Evolutionary conservation across 371 early-diverging fungal genomes (phyloP).

Genomic region (Synchytrium microbalum): DNA sequence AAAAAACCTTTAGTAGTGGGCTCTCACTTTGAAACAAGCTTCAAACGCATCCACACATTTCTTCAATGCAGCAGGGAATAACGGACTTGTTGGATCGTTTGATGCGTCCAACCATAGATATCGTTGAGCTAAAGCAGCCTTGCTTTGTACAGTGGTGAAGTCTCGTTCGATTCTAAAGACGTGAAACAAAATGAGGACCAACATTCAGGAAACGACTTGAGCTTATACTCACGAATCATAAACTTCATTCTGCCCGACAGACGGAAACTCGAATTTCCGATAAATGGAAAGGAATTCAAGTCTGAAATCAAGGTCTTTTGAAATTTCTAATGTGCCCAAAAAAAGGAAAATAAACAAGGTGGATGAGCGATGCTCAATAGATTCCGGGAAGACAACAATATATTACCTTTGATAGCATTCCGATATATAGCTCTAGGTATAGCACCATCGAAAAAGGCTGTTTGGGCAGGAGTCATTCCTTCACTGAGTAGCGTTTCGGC

Average conservation of each 20-base stretch:
- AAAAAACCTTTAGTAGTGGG: neutral
- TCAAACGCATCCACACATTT: conserved; percentile 44
- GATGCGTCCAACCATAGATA: conserved; percentile 25
- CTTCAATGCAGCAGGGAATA: conserved; percentile 51
- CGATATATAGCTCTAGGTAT: conserved; percentile 71
- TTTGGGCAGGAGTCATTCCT: conserved; percentile 3
- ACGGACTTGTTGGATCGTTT: conserved; percentile 39
- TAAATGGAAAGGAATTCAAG: conserved; percentile 62
- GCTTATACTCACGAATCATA: conserved; percentile 16
- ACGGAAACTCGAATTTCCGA: conserved; percentile 45
- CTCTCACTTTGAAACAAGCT: conserved; percentile 27
- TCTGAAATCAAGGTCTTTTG: conserved; percentile 66
- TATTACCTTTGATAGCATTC: conserved; percentile 67
- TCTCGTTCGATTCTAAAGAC: conserved; percentile 45
- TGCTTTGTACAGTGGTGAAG: conserved; percentile 43
- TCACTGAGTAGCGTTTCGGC: neutral
- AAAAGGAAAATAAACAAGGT: neutral
- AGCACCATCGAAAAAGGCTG: conserved; percentile 70
- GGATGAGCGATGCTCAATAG: neutral
- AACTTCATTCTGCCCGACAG: conserved; percentile 40
- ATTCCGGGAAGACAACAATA: neutral
- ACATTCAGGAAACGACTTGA: neutral
- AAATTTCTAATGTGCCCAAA: conserved; percentile 40
- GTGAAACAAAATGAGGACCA: conserved; percentile 30
- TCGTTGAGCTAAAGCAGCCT: conserved; percentile 52